Percentiles rank a stretch among this genome's conserved stretches.
phyloP scores from a whole-genome alignment of 1,284 basidiomycete genomes.

The Bjerkandera adusta region DNA sequence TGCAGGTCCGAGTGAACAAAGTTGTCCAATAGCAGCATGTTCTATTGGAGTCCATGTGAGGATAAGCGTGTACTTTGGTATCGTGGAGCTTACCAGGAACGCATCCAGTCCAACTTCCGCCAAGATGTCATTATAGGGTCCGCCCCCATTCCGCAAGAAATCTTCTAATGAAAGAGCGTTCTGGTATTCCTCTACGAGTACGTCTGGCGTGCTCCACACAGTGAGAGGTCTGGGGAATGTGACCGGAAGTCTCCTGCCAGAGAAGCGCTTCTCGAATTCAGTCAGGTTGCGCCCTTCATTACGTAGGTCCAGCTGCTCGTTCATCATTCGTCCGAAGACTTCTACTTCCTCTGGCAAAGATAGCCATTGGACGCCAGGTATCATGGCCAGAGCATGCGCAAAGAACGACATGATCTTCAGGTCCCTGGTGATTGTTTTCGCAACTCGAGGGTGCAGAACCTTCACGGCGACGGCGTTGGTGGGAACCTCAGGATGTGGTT shows the following conservation, averaged over 20 bases:
- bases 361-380: slow-evolving; percentile 97
- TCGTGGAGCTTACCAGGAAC: slow-evolving; percentile 68
- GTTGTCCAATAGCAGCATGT: slow-evolving; percentile 98
- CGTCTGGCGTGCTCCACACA: slow-evolving; percentile 75
- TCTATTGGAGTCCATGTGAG: slow-evolving; percentile 42
- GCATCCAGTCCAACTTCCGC: slow-evolving; percentile 95
- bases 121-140: slow-evolving; percentile 86
- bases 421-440: slow-evolving; percentile 83
- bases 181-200: slow-evolving; percentile 92
- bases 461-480: slow-evolving; percentile 93
- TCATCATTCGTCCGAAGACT: slow-evolving; percentile 98
- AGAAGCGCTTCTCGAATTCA: slow-evolving; percentile 88
- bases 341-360: slow-evolving; percentile 94
- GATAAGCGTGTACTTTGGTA: no score
- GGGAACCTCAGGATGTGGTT: slow-evolving; percentile 66
- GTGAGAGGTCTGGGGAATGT: slow-evolving; percentile 89
- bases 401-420: slow-evolving; percentile 95
- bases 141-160: slow-evolving; percentile 89
- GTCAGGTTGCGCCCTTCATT: slow-evolving; percentile 89
- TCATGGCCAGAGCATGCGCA: slow-evolving; percentile 71
- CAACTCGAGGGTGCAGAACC: slow-evolving; percentile 86
- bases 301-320: slow-evolving; percentile 88
- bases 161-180: slow-evolving; percentile 90
- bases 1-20: slow-evolving; percentile 96
- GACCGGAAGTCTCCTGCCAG: slow-evolving; percentile 74